Evolutionary conservation across 2,329 filamentous ascomycete species (phyloP).

Genomic region (Fusarium paranaense): DNA sequence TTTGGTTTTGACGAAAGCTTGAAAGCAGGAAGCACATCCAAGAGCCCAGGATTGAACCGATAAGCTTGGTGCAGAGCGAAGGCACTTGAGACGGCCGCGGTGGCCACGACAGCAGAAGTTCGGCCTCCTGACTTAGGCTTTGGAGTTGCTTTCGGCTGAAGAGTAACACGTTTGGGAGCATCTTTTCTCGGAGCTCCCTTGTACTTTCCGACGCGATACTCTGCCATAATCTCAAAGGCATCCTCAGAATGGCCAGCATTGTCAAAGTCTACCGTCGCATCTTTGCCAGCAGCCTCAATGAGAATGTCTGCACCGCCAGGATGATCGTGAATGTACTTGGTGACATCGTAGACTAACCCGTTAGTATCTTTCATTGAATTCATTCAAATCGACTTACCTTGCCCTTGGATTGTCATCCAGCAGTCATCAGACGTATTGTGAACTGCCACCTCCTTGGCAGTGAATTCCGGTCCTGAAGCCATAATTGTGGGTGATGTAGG

Average conservation of each 20-base stretch:
- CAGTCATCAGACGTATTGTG: constrained; percentile 62
- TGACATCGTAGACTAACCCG: constrained; percentile 66
- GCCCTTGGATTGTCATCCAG: constrained; percentile 68
- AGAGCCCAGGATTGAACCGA: constrained; percentile 14
- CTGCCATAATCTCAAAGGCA: constrained; percentile 56
- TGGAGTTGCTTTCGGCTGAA: constrained; percentile 28
- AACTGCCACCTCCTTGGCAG: constrained; percentile 57
- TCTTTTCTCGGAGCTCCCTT: constrained; percentile 42
- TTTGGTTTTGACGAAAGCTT: constrained; percentile 7
- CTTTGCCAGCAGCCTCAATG: constrained; percentile 80
- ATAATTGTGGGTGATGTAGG: constrained; percentile 8
- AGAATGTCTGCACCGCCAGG: constrained; percentile 83
- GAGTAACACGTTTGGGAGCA: constrained; percentile 23
- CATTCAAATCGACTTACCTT: constrained; percentile 54
- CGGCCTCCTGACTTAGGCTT: constrained; percentile 11
- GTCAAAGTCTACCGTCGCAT: constrained; percentile 84
- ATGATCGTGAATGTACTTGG: constrained; percentile 69
- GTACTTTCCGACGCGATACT: constrained; percentile 53
- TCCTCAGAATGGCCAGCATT: constrained; percentile 84
- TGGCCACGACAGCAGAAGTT: constrained; percentile 12
- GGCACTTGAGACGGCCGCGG: constrained; percentile 22
- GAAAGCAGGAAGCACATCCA: constrained; percentile 10
- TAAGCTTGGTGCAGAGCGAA: constrained; percentile 23
- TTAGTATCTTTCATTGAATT: background rate
- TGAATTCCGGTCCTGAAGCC: constrained; percentile 35